Evolutionary conservation across 1,284 basidiomycete species (phyloP).

Genomic region (Trametes versicolor): DNA sequence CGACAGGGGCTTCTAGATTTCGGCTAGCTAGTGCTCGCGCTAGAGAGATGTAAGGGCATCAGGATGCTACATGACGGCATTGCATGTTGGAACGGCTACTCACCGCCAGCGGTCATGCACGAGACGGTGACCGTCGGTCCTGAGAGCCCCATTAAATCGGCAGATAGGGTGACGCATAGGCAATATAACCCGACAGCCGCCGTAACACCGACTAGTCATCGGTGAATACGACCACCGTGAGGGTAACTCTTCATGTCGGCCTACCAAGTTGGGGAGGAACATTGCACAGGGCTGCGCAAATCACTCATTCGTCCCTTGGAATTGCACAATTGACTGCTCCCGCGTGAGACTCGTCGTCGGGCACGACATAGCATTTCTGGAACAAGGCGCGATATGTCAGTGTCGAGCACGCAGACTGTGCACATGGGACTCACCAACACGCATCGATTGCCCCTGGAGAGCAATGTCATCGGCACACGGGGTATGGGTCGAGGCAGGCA

Average conservation of each 20-base stretch:
- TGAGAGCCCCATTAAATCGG: not conserved
- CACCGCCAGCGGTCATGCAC: not conserved
- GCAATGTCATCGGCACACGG: not conserved
- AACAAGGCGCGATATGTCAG: not conserved
- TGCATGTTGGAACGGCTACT: not conserved
- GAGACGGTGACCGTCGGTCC: not conserved
- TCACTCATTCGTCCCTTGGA: not conserved
- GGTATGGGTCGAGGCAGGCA: not conserved
- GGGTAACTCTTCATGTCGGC: not conserved
- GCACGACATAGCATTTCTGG: not conserved
- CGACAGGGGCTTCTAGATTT: conserved; percentile 1
- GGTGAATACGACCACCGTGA: not conserved
- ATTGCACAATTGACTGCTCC: not conserved
- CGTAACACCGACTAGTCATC: not conserved
- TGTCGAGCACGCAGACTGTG: not conserved
- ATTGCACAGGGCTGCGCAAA: not conserved
- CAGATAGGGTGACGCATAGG: not conserved
- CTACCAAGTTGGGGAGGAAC: not conserved
- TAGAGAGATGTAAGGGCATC: not conserved
- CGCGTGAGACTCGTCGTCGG: not conserved
- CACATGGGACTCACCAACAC: conserved; percentile 10
- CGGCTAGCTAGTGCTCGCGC: not conserved
- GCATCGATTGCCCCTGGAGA: conserved; percentile 6
- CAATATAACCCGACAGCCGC: not conserved
- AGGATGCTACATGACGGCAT: conserved; percentile 5